Evolutionary conservation across 1,139 yeast species (phyloP).

Genomic region (Meyerozyma smithsonii): DNA sequence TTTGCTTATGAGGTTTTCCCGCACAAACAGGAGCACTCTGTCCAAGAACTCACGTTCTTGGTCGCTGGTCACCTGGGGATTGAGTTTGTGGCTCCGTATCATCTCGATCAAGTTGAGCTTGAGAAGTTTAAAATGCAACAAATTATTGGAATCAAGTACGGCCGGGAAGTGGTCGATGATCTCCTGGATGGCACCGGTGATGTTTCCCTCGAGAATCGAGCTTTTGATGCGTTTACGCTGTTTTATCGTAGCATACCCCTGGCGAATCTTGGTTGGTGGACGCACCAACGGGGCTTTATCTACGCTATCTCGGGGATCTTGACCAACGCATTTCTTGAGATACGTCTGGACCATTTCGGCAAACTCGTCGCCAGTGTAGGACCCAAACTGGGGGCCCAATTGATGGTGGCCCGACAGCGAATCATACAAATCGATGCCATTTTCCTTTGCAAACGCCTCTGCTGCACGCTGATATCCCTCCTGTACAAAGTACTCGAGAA

Average conservation of each 20-base stretch:
- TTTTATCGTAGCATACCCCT: slow-evolving; percentile 46
- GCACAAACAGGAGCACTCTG: slow-evolving; percentile 54
- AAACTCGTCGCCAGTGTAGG: slow-evolving; percentile 13
- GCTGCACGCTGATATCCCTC: slow-evolving; percentile 58
- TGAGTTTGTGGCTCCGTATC: slow-evolving; percentile 48
- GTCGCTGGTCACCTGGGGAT: slow-evolving; percentile 9
- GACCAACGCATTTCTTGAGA: slow-evolving; percentile 9
- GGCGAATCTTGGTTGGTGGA: slow-evolving; percentile 1
- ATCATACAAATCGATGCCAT: slow-evolving; percentile 17
- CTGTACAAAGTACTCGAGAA: slow-evolving; percentile 51
- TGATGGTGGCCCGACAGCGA: slow-evolving; percentile 5
- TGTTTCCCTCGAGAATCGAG: slow-evolving; percentile 45
- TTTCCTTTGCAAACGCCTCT: slow-evolving; percentile 43
- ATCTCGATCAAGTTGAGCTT: slow-evolving; percentile 60
- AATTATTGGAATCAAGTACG: slow-evolving; percentile 48
- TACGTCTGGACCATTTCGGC: slow-evolving; percentile 15
- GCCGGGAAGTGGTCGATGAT: slow-evolving; percentile 50
- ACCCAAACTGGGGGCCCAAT: slow-evolving; percentile 4
- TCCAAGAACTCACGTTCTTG: slow-evolving; percentile 48
- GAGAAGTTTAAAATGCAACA: slow-evolving; percentile 59
- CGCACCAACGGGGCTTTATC: background rate
- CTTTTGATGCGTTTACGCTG: slow-evolving; percentile 46
- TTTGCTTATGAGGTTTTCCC: slow-evolving; percentile 54
- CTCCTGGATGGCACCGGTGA: slow-evolving; percentile 42
- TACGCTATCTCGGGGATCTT: background rate